A percentile compares a stretch with the other conserved stretches of the same genome.
These are phyloP conservation scores for Apium graveolens DNA, from an alignment of 129 eudicot genomes.

Conservation along the genomic window DNA sequence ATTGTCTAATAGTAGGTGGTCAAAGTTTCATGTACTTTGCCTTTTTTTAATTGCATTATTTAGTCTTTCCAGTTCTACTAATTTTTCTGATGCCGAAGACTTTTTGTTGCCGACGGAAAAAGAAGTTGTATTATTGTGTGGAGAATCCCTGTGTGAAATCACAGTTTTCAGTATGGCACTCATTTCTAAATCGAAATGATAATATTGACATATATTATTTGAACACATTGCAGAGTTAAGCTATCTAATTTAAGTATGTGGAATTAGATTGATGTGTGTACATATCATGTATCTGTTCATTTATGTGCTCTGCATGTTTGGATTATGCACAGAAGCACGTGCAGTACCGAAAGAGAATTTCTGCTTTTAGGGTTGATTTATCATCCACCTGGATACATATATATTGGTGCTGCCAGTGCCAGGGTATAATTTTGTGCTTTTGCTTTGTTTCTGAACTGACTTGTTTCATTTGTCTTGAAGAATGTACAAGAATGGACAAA, in stretches of 20 bases:
- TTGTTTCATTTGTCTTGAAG: slow-evolving; percentile 35
- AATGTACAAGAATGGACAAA: slow-evolving; percentile 80
- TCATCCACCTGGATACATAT: too few relatives aligned
- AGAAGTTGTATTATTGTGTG: neutral
- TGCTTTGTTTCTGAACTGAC: slow-evolving; percentile 7
- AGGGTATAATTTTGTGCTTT: too few relatives aligned
- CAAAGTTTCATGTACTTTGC: neutral
- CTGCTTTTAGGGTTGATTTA: neutral
- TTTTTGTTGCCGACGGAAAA: too few relatives aligned
- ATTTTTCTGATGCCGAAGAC: neutral
- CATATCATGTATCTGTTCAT: neutral
- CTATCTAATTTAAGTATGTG: neutral
- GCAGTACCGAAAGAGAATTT: neutral
- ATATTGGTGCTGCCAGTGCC: too few relatives aligned
- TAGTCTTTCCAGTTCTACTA: neutral
- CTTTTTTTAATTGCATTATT: neutral
- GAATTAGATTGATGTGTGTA: neutral
- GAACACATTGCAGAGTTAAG: neutral
- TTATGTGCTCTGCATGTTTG: neutral
- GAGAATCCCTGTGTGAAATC: neutral
- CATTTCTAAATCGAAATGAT: neutral
- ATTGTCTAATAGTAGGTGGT: neutral
- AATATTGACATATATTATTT: neutral
- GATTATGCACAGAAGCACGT: neutral
- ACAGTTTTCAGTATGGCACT: neutral